A percentile compares a stretch with the other conserved stretches of the same genome.
phyloP scores from a whole-genome alignment of 768 basidiomycete genomes.

The Boletus bicolor region DNA sequence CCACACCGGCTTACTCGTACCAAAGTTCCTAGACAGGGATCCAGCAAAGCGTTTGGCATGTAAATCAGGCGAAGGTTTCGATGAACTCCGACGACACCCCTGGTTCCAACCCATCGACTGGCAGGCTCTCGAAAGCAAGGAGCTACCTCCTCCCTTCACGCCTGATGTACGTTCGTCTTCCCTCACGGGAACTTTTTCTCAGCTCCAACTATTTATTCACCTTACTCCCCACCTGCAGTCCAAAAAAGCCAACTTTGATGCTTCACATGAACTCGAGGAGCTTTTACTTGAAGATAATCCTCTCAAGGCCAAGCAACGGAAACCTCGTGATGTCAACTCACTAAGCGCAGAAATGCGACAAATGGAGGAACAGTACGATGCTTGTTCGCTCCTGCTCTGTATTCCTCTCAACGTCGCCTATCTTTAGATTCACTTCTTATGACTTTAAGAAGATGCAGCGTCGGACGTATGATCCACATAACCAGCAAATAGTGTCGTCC shows the following conservation, averaged over 20 bases:
- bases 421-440: slow-evolving; percentile 77
- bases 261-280: slow-evolving; percentile 97
- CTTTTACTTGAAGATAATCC: slow-evolving; percentile 95
- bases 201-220: not conserved
- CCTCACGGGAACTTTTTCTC: not conserved
- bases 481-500: slow-evolving; percentile 59
- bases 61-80: slow-evolving; percentile 75
- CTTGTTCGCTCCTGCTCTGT: not conserved
- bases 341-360: slow-evolving; percentile 90
- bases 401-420: not conserved
- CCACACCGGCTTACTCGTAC: slow-evolving; percentile 7
- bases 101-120: slow-evolving; percentile 94
- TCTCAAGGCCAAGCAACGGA: slow-evolving; percentile 89
- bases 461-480: slow-evolving; percentile 86
- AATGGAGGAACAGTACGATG: slow-evolving; percentile 95
- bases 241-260: slow-evolving; percentile 99
- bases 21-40: slow-evolving; percentile 85
- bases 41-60: slow-evolving; percentile 77
- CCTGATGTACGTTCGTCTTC: slow-evolving; percentile 66
- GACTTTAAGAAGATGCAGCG: slow-evolving; percentile 92
- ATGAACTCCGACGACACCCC: slow-evolving; percentile 72
- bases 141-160: slow-evolving; percentile 75
- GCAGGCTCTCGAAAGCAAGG: slow-evolving; percentile 77
- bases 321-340: slow-evolving; percentile 78
- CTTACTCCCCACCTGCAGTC: slow-evolving; percentile 47